phyloP scores from a whole-genome alignment of 2,329 filamentous ascomycete genomes.

The Cytospora piceae region DNA sequence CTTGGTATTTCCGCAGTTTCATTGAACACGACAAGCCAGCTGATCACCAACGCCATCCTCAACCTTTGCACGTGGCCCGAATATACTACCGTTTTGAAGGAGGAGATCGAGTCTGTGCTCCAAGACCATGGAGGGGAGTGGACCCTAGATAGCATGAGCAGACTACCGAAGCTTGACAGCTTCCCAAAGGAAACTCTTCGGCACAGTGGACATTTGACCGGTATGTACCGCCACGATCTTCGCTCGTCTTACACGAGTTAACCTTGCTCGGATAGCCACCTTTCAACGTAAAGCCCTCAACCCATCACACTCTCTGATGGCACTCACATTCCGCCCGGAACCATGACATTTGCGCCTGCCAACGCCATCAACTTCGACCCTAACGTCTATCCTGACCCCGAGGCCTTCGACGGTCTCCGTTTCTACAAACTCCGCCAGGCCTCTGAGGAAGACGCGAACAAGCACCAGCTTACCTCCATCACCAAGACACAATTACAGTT shows the following conservation, averaged over 20 bases:
- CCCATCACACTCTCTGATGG: no score
- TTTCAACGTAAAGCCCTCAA: no score
- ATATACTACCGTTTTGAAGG: conserved; percentile 43
- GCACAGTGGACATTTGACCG: background rate
- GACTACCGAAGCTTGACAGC: conserved; percentile 47
- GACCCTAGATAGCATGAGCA: conserved; percentile 41
- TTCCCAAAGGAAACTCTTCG: conserved; percentile 46
- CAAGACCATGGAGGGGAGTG: background rate
- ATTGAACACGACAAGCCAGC: background rate
- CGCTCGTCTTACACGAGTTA: no score
- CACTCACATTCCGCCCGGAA: no score
- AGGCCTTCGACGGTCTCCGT: conserved; percentile 26
- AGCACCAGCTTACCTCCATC: background rate
- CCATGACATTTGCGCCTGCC: no score
- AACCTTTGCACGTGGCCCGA: conserved; percentile 38
- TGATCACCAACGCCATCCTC: background rate
- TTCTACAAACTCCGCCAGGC: background rate
- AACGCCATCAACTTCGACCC: background rate
- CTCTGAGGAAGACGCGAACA: background rate
- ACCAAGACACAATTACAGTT: background rate
- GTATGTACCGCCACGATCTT: background rate
- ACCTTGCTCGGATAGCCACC: no score
- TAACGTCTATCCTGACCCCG: conserved; percentile 40
- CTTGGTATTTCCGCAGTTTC: background rate
- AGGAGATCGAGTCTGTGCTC: conserved; percentile 46